Base-by-base conservation (phyloP, 176 grass and related monocot species). In the Tillandsia leiboldiana region DNA sequence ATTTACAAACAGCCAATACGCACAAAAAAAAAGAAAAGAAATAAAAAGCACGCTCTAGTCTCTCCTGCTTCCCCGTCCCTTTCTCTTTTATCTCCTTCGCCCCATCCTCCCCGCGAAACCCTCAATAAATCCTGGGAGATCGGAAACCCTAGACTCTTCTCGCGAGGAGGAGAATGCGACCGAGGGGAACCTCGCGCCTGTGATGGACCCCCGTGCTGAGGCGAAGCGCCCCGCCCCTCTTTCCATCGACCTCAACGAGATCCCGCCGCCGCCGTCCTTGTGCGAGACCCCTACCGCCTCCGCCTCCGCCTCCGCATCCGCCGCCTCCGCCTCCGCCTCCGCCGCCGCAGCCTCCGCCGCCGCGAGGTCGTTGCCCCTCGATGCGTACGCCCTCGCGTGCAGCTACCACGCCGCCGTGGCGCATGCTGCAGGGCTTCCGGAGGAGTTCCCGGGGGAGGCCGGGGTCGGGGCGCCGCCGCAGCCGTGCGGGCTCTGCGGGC, bases 221-320 rank as follows among this genome's bases (percentile, higher is more conserved):
- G 67, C 79, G 82, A 82, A 86, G 77, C 93, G 93, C 14, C 89
- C 74, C 33, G 58, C 75, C 73, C 86, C 73, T 67, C 79, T 96
- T 64, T 61, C 17, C 73, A 87, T 96, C 81, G 93, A 96, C 83
- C 93, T 99, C 84, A 99, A 99, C 87, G 89, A 90, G 83, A 73
- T 57, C 73, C 90, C 87, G 48, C 80, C 87, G 42, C 72, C 72
- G 12, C 54, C 84, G 12, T 75, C 82, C 26, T 65, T 56, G 29
- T 24, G 70, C 76, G 71, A 75, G 22, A 64, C 75, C 33, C 72
- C 81, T 9, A 57, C 28, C 12, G 61, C 24, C 20, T 20, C 20
- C 20, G 20, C 20, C 20, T 20, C 20, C 20, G 20, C 20, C 20
- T 20, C 20, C 20, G 20, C n/a, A n/a, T n/a, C n/a, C n/a, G n/a